A percentile compares a stretch with the other conserved stretches of the same genome.
These are phyloP conservation scores for Leccinum rimulosum DNA, from an alignment of 768 basidiomycete genomes.

Conservation along the genomic window DNA sequence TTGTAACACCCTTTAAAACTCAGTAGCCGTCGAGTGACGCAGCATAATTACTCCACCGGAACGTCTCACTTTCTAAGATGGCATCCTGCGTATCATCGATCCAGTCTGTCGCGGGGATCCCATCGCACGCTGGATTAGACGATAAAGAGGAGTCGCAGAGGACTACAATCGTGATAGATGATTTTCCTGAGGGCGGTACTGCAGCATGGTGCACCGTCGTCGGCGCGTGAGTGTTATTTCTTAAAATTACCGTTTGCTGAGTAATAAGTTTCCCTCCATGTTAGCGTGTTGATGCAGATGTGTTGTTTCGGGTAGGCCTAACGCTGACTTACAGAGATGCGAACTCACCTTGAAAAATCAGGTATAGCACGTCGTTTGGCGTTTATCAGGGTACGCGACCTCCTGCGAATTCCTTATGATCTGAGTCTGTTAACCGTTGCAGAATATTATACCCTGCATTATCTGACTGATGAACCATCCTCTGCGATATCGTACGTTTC, in stretches of 20 bases:
- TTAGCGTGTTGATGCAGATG: constrained; percentile 31
- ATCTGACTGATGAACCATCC: constrained; percentile 23
- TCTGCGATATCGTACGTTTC: constrained; percentile 35
- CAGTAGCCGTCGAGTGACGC: background rate
- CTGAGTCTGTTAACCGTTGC: constrained; percentile 2
- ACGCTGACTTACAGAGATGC: background rate
- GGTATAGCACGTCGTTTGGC: constrained; percentile 37
- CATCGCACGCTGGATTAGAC: background rate
- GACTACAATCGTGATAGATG: background rate
- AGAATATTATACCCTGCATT: background rate
- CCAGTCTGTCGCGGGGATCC: background rate
- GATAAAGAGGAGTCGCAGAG: constrained; percentile 1
- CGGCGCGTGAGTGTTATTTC: constrained; percentile 19
- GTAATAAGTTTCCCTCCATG: background rate
- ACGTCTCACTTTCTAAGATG: constrained; percentile 3
- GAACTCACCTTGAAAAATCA: constrained; percentile 9
- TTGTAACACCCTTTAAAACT: background rate
- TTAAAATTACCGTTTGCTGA: background rate
- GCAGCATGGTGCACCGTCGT: constrained; percentile 26
- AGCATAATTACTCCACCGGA: background rate
- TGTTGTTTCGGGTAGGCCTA: constrained; percentile 32
- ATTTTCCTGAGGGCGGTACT: constrained; percentile 30
- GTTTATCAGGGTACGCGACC: constrained; percentile 38
- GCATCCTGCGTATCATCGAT: constrained; percentile 2
- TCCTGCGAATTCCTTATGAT: background rate